These are phyloP conservation scores for Macroventuria anomochaeta DNA, from an alignment of 2,329 filamentous ascomycete genomes.

Conservation along the genomic window DNA sequence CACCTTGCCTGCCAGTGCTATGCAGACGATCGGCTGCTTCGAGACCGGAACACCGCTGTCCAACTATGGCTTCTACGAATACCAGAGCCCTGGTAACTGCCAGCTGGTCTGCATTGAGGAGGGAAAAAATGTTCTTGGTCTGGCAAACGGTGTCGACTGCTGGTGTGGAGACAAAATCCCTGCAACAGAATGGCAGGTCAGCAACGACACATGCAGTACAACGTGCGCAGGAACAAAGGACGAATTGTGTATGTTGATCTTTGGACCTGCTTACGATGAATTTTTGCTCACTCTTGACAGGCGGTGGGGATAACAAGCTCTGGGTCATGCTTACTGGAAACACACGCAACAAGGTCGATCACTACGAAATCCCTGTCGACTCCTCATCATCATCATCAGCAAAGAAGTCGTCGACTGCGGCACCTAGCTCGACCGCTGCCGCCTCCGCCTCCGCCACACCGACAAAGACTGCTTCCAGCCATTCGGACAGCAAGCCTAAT, in stretches of 20 bases:
- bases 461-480: conserved; percentile 48
- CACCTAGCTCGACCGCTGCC: conserved; percentile 19
- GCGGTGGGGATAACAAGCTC: conserved; percentile 63
- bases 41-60: conserved; percentile 54
- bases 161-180: conserved; percentile 77
- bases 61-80: conserved; percentile 58
- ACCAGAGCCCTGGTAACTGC: conserved; percentile 64
- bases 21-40: conserved; percentile 59
- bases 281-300: conserved; percentile 49
- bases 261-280: neutral
- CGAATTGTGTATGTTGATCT: conserved; percentile 67
- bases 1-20: conserved; percentile 34
- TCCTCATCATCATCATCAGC: conserved; percentile 34
- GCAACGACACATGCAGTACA: conserved; percentile 67
- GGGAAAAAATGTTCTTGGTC: conserved; percentile 65
- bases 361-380: conserved; percentile 36
- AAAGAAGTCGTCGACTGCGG: conserved; percentile 24
- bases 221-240: conserved; percentile 68
- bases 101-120: conserved; percentile 57
- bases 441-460: conserved; percentile 42
- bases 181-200: conserved; percentile 58
- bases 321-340: conserved; percentile 61
- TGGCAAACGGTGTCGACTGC: conserved; percentile 68
- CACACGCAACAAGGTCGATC: conserved; percentile 47
- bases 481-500: conserved; percentile 57